Base-by-base conservation (phyloP, 1,284 basidiomycete species). In the Puccinia polysora region DNA sequence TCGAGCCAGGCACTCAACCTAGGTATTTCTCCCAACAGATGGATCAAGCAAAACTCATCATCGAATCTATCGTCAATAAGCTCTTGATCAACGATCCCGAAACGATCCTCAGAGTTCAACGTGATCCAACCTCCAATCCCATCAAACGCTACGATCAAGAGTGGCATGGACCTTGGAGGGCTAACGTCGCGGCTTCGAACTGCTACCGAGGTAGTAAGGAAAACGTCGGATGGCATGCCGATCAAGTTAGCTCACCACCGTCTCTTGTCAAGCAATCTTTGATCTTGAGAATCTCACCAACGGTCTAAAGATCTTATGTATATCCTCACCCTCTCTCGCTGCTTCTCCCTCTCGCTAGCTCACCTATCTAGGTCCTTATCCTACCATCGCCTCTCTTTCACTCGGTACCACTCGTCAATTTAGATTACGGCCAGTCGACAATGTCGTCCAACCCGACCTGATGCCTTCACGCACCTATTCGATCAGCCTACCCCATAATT, bases 141-240 rank as follows among this genome's bases (percentile, higher is more conserved):
- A 45, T 59, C 62, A 77, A 81, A 63, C 84, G 87, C 10, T 88
- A 86, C 78, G 83, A 85, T 1, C 81, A 88, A 2, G 92, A 96
- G 80, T 95, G 88, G 85, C 84, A 81, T 15, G 86, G 85, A 0
- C 77, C 79, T 3, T 97, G 93, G 93, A 82, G 85, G 58, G 91
- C 93, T 0, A 95, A 93, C 76, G 89, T 94, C 28, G 91, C 91
- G 3, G 93, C 90, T 0, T 86, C 90, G 2, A 97, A 97, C 77
- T 88, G 90, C 75, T 97, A 96, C 77, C 87, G 81, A 69, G 93
- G 92, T 2, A 84, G 85, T 6, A 87, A 88, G 75, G 89, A 91
- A 78, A 76, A 77, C 78, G 80, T 63, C 65, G 79, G 73, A 0
- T 58, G 63, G 52, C 59, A 50, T 47, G 74, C 47, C 10, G 40